Evolutionary conservation across 768 basidiomycete genomes (phyloP), one percentile per base, ranked within the genome.

Genomic region (Tulasnella sp.): DNA sequence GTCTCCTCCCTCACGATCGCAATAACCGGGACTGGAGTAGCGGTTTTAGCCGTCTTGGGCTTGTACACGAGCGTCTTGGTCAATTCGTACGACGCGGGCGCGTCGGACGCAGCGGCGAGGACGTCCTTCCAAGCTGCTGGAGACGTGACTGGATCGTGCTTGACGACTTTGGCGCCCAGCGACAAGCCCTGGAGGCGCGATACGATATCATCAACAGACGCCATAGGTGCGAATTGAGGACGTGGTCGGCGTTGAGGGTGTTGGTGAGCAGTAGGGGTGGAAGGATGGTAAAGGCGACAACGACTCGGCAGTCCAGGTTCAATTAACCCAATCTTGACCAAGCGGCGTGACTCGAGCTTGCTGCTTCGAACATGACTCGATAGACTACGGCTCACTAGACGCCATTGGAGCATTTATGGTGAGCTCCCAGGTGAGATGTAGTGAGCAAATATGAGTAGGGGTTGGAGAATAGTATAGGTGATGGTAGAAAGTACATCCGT

Each of bases 1-100:
- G 93, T 93, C 37, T 88, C 87, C 82, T 97, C 95, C 82, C 90
- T 87, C 13, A 94, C 93, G 83, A 98, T 88, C 79, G 96, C 91
- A 80, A 98, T 88, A 78, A 98, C 90, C 10, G 95, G 96, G 74
- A 94, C 88, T 1, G 94, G 90, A 40, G 88, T 89, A 9, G 93
- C 93, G 0, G 90, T 88, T 84, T 98, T 98, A n/a, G 95, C 92
- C 2, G 95, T 95, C 85, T 96, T 96, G 42, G 96, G 96, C 83
- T 98, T 98, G 91, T 94, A 97, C 77, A 97, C 91, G 81, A 96
- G 91, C 71, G 92, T 93, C 84, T 95, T 96, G 83, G 93, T 88
- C 81, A 94, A 87, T 83, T 93, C 89, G 82, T 91, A 93, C 23
- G 73, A 78, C 20, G 70, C n/a, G 26, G 81, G 79, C 35, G 80